Evolutionary conservation across 2,329 filamentous ascomycete species (phyloP).

Genomic region (Aspergillus sp.): DNA sequence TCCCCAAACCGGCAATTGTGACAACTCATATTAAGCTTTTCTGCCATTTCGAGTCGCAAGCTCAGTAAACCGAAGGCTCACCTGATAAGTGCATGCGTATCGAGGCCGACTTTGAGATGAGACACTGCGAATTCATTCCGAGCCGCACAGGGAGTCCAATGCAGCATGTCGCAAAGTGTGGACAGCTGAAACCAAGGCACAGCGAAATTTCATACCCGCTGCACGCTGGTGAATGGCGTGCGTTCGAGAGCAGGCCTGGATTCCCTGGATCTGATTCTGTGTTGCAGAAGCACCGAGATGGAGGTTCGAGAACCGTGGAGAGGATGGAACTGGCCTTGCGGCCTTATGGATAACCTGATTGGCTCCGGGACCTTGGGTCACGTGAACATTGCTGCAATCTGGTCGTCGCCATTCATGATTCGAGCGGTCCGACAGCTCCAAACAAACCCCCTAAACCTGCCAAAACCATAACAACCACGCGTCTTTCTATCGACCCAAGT

Average conservation of each 20-base stretch:
- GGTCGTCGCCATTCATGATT: no score
- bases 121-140: not conserved
- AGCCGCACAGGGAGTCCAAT: not conserved
- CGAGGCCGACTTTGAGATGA: not conserved
- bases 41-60: not conserved
- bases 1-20: constrained; percentile 10
- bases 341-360: not conserved
- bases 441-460: not conserved
- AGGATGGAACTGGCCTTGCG: not conserved
- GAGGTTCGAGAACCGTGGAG: no score
- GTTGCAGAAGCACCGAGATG: not conserved
- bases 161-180: not conserved
- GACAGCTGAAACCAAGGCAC: not conserved
- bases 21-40: constrained; percentile 15
- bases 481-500: not conserved
- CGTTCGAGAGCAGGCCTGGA: not conserved
- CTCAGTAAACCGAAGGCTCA: no score
- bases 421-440: constrained; percentile 11
- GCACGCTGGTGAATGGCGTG: not conserved
- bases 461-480: not conserved
- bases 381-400: not conserved
- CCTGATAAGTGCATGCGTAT: not conserved
- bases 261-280: not conserved
- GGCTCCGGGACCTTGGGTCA: not conserved
- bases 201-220: not conserved